Conservation (phyloP, 306 rosid species). For the Cucurbita pepo region DNA sequence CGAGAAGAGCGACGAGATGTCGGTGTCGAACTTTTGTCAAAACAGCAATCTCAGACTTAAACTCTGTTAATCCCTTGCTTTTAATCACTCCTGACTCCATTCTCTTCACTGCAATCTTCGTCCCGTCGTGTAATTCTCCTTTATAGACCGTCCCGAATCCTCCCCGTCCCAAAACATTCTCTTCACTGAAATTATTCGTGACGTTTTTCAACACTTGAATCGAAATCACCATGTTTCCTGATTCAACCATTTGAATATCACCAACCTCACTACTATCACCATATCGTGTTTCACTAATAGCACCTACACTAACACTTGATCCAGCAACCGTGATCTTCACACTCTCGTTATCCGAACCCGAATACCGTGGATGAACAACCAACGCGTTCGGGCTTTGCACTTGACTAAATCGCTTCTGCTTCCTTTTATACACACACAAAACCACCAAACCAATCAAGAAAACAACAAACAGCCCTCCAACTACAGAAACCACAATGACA, state of each 20-base stretch:
- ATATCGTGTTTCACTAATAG: constrained; percentile 43
- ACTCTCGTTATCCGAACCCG: constrained; percentile 71
- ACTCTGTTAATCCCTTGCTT: constrained; percentile 62
- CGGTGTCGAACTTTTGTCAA: constrained; percentile 86
- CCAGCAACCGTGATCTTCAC: constrained; percentile 87
- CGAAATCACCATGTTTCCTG: constrained; percentile 89
- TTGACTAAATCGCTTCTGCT: constrained; percentile 53
- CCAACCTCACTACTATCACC: constrained; percentile 37
- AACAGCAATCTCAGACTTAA: constrained; percentile 76
- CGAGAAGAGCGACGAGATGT: constrained; percentile 80
- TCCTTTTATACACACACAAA: constrained; percentile 52
- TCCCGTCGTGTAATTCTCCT: constrained; percentile 82
- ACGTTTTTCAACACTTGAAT: constrained; percentile 70
- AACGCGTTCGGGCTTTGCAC: constrained; percentile 77
- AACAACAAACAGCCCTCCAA: constrained; percentile 39
- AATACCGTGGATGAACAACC: constrained; percentile 70
- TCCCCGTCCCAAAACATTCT: constrained; percentile 65
- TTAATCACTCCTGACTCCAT: constrained; percentile 71
- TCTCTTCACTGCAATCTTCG: constrained; percentile 75
- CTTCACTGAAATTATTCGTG: constrained; percentile 55
- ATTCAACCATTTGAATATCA: constrained; percentile 82
- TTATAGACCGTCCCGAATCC: constrained; percentile 79
- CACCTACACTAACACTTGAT: constrained; percentile 74
- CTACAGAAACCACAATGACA: constrained; percentile 41
- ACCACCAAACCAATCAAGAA: constrained; percentile 37